Evolutionary conservation across 1,284 basidiomycete genomes (phyloP).

Genomic region (Leccinum pachyderme): DNA sequence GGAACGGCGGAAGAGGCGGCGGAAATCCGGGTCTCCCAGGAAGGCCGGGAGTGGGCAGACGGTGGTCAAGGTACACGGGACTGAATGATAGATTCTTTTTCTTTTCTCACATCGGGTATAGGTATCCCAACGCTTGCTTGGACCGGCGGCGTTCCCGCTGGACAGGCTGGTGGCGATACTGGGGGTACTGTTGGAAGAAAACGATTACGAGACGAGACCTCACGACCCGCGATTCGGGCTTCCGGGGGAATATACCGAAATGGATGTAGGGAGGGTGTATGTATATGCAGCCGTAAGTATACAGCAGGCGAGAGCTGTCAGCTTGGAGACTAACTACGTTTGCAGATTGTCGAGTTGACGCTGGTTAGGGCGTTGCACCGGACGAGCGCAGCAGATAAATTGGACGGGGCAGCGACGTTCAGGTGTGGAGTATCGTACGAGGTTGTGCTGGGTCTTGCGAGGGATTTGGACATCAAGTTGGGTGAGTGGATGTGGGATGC

Average conservation of each 20-base stretch:
- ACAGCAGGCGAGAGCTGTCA: neutral
- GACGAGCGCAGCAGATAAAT: conserved; percentile 61
- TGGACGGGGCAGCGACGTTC: conserved; percentile 68
- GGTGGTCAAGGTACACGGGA: conserved; percentile 47
- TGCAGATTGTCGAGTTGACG: conserved; percentile 70
- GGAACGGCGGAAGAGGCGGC: conserved; percentile 60
- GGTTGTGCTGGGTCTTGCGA: conserved; percentile 56
- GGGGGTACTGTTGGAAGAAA: conserved; percentile 80
- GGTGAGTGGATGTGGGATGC: conserved; percentile 72
- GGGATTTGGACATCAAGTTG: conserved; percentile 57
- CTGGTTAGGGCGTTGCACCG: conserved; percentile 67
- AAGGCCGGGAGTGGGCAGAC: conserved; percentile 35
- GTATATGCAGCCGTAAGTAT: conserved; percentile 58
- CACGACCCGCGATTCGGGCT: conserved; percentile 48
- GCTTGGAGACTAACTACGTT: neutral
- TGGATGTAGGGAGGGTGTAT: conserved; percentile 61
- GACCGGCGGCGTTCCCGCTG: conserved; percentile 78
- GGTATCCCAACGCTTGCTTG: conserved; percentile 46
- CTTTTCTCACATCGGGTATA: neutral
- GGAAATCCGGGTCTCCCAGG: conserved; percentile 42
- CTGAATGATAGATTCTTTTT: neutral
- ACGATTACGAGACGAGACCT: conserved; percentile 57
- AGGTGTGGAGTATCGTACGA: conserved; percentile 77
- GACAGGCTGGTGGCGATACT: conserved; percentile 85
- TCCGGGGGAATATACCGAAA: conserved; percentile 64